A percentile compares a stretch with the other conserved stretches of the same genome.
Evolutionary conservation across 768 basidiomycete genomes (phyloP).

Genomic region (Amanita jacksonii): DNA sequence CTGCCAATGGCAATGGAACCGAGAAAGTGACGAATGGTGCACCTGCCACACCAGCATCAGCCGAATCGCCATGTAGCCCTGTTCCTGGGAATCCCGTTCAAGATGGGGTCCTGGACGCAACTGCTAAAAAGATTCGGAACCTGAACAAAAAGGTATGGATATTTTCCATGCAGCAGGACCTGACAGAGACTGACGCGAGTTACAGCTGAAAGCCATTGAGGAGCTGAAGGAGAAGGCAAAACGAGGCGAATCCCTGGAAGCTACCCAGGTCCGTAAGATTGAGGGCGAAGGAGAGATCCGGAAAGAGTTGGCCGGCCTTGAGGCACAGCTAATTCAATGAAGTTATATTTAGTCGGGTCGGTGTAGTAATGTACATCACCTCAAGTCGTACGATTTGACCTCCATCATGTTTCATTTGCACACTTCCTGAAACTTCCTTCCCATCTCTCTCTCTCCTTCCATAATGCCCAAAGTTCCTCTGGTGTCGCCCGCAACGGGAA

Average conservation of each 20-base stretch:
- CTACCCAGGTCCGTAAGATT: slow-evolving; percentile 95
- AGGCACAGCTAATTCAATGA: slow-evolving; percentile 12
- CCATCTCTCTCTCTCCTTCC: background rate
- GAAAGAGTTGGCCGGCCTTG: slow-evolving; percentile 55
- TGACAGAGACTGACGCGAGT: background rate
- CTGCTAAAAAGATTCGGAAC: slow-evolving; percentile 90
- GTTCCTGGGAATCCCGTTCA: slow-evolving; percentile 35
- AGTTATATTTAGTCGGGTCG: no score
- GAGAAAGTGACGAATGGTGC: slow-evolving; percentile 19
- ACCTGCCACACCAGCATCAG: slow-evolving; percentile 8
- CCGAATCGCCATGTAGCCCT: slow-evolving; percentile 11
- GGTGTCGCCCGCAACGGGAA: slow-evolving; percentile 14
- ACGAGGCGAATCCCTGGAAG: slow-evolving; percentile 86
- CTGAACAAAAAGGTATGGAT: slow-evolving; percentile 86
- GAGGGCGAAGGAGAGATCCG: slow-evolving; percentile 81
- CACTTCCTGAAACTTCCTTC: background rate
- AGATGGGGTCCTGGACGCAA: slow-evolving; percentile 58
- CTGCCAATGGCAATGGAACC: slow-evolving; percentile 26
- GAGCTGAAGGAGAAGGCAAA: slow-evolving; percentile 90
- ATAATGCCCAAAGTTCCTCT: slow-evolving; percentile 6
- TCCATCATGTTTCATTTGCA: background rate
- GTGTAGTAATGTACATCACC: no score
- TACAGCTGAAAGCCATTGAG: slow-evolving; percentile 96
- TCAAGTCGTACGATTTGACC: slow-evolving; percentile 6
- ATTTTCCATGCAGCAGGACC: background rate